Base-by-base conservation (phyloP, 2,329 filamentous ascomycete genomes). In the Pseudomassariella vexata region DNA sequence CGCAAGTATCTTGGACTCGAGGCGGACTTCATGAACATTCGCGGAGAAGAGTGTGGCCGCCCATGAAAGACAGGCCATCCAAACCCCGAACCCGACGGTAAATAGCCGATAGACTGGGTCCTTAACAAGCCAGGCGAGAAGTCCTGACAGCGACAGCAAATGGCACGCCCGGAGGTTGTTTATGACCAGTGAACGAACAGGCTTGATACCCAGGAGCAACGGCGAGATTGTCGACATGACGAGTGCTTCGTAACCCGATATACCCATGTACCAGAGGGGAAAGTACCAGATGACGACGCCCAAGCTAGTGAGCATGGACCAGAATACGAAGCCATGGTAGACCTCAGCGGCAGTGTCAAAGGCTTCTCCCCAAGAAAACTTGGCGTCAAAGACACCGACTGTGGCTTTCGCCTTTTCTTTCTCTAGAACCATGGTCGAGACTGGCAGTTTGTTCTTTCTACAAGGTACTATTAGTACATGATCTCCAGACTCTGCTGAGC, bases 201-300 rank as follows among this genome's bases (percentile, higher is more conserved):
- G 66, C 28, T 70, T 71, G 40, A 88, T 81, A 15, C 71, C 79
- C 25, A 98, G 76, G 14, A 96, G 58, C 23, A 89, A 68, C 0
- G 92, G 92, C 5, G 89, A 85, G 31, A 90, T 59, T 4, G 86
- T 90, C 30, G 74, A 76, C 78, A 96, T 82, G 50, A 98, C 81
- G 44, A 94, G 70, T 25, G 80, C 82, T 62, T 98, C 92, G 53
- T 92, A 98, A 41, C 92, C 92, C 4, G 90, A 96, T 39, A 98
- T 94, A 18, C 92, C 92, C 92, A 98, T 98, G 57, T 95, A 79
- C 92, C 92, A 98, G 9, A 98, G 75, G 10, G 92, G 92, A 56
- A 98, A 98, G 60, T 94, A 98, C 92, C 92, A 98, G 26, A 98
- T 83, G 24, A 85, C 70, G 26, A 98, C 69, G 17, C 87, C 89